Base-by-base conservation (phyloP, 2,329 filamentous ascomycete species). In the Pseudofabraea citricarpa region DNA sequence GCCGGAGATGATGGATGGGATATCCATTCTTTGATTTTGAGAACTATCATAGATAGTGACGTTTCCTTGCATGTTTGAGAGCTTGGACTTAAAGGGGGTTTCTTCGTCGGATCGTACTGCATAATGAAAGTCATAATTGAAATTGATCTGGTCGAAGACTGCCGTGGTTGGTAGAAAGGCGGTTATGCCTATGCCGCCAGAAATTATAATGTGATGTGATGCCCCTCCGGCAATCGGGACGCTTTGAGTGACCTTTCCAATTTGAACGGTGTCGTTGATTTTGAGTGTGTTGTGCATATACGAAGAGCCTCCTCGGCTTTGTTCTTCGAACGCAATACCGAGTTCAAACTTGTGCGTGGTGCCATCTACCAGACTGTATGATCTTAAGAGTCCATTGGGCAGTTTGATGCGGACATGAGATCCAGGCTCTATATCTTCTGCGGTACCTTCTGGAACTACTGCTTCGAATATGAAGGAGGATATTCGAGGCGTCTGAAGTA, bases 141-240 rank as follows among this genome's bases (percentile, higher is more conserved):
- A 73, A 53, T 79, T 68, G 46, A 74, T 72, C 4, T 52, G 23
- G 13, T 62, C 56, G 46, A 70, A 69, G 1, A 22, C 41, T 38
- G 72, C 61, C 3, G 77, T 55, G 19, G 79, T 63, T 1, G 65
- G 54, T 7, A 85, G 55, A 49, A 85, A 85, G 0, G 81, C 81
- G 2, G 82, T 85, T 48, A 85, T 74, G 1, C 81, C 82, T 22
- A 85, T 78, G 0, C 81, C 82, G 8, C 77, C 81, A 0, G 72
- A 78, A 22, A 86, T 73, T 53, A 84, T 77, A 29, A 85, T 66
- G 49, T 84, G 80, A 39, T 75, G 68, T 49, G 75, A 77, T 6
- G 75, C 75, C 1, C 69, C 62, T 2, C 46, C 56, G 0, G 64
- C 65, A 2, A 71, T 59, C 2, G 69, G 68, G 19, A 81, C 68